Base-by-base conservation (phyloP, 2,329 filamentous ascomycete genomes). In the Hirsutella minnesotensis region DNA sequence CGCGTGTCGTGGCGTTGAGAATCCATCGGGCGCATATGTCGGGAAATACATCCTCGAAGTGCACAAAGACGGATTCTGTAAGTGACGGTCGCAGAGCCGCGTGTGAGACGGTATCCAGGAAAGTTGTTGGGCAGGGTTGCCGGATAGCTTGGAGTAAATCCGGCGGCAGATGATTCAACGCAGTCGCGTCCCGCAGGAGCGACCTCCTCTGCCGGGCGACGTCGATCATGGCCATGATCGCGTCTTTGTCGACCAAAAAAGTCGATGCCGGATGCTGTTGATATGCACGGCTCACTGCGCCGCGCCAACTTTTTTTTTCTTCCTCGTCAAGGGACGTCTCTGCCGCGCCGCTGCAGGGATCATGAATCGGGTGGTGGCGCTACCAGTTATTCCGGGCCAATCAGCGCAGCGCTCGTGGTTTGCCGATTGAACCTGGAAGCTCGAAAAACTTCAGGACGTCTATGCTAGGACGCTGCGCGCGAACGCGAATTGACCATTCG, bases 1-100 rank as follows among this genome's bases (percentile, higher is more conserved):
- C 43, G 49, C 61, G 56, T 35, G 58, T 61, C 22, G 61, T 60
- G 22, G 66, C 53, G 57, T 66, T 60, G 54, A 70, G 68, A 37
- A 83, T 68, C 87, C 87, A 94, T 67, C 83, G 72, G 47, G 87
- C 83, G 62, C 83, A 86, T 40, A 94, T 70, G 61, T 95, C 89
- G 52, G 86, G 77, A 54, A 92, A 86, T 34, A 89, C 65, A 47
- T 73, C 68, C 58, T 85, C 79, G 61, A 89, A 88, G 55, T 83
- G 74, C 50, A 75, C 68, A 56, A 92, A 88, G 56, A 95, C 68
- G 44, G 69, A 69, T 56, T 86, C 78, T 54, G 86, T 90, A 60
- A 79, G 73, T 63, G 70, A 67, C 52, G 84, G 72, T 53, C 78
- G 71, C 56, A 94, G 74, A 45, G 86, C 79, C 46, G 79, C 75